A percentile compares a stretch with the other conserved stretches of the same genome.
These are phyloP conservation scores for Corallochytrium limacisporum DNA, from an alignment of 78 protist species.

Conservation along the genomic window DNA sequence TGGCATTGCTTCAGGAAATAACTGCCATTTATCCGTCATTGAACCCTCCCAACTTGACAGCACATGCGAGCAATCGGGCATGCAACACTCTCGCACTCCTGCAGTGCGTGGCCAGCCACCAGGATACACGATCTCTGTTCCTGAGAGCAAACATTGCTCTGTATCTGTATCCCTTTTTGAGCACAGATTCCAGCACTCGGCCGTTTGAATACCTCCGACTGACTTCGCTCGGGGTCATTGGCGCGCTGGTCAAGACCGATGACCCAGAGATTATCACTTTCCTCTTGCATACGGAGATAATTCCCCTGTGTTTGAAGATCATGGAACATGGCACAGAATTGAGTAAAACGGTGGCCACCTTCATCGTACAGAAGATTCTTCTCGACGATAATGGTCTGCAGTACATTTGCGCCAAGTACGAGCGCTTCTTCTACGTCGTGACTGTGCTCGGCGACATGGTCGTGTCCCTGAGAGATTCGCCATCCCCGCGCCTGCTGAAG, in stretches of 20 bases:
- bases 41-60: slow-evolving; percentile 81
- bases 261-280: slow-evolving; percentile 83
- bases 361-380: slow-evolving; percentile 94
- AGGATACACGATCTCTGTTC: slow-evolving; percentile 89
- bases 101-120: slow-evolving; percentile 95
- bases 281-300: slow-evolving; percentile 90
- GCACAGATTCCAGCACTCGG: slow-evolving; percentile 71
- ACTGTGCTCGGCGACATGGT: slow-evolving; percentile 24
- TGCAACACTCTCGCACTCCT: slow-evolving; percentile 96
- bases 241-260: slow-evolving; percentile 93
- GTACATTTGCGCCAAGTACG: slow-evolving; percentile 80
- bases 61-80: slow-evolving; percentile 82
- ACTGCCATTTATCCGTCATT: slow-evolving; percentile 90
- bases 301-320: slow-evolving; percentile 94
- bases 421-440: slow-evolving; percentile 72
- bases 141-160: slow-evolving; percentile 93
- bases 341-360: slow-evolving; percentile 93
- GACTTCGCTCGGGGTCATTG: slow-evolving; percentile 97
- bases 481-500: slow-evolving; percentile 67
- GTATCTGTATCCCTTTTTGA: slow-evolving; percentile 94
- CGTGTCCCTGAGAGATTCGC: slow-evolving; percentile 31
- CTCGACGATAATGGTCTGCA: slow-evolving; percentile 74
- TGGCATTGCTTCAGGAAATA: slow-evolving; percentile 92
- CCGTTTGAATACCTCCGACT: slow-evolving; percentile 95
- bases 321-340: slow-evolving; percentile 94